phyloP scores from a whole-genome alignment of 805 yeast genomes.

The Kodamaea kakaduensis region DNA sequence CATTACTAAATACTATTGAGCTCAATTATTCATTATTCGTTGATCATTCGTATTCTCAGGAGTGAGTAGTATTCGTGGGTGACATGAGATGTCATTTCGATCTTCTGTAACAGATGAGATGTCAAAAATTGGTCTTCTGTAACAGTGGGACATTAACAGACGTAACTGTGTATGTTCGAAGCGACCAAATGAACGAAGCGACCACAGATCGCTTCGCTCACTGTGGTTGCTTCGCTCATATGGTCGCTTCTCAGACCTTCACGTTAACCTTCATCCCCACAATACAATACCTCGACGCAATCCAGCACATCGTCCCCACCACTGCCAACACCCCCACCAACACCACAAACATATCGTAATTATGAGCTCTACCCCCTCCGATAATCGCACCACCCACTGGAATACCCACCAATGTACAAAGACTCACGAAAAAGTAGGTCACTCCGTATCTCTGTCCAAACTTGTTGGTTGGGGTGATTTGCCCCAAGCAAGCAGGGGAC shows the following conservation, averaged over 20 bases:
- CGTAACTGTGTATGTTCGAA: too few species aligned
- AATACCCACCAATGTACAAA: conserved; percentile 34
- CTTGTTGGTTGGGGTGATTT: conserved; percentile 56
- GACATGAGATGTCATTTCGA: too few species aligned
- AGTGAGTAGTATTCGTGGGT: too few species aligned
- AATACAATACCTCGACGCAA: conserved; percentile 24
- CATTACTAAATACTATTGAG: too few species aligned
- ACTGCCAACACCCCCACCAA: conserved; percentile 30
- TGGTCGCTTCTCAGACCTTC: conserved; percentile 10
- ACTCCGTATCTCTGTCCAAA: conserved; percentile 71
- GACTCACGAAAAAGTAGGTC: conserved; percentile 55
- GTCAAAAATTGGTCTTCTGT: too few species aligned
- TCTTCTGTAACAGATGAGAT: too few species aligned
- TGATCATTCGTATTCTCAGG: too few species aligned
- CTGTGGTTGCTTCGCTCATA: too few species aligned
- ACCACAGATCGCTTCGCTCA: too few species aligned
- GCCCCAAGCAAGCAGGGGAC: conserved; percentile 67
- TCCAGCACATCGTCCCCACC: conserved; percentile 27
- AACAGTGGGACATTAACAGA: too few species aligned
- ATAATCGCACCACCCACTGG: conserved; percentile 36
- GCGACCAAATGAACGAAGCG: too few species aligned
- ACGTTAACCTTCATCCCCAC: conserved; percentile 25
- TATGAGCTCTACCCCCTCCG: conserved; percentile 25
- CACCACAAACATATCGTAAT: conserved; percentile 30
- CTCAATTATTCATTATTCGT: too few species aligned